phyloP scores from a whole-genome alignment of 805 yeast genomes.

The Candida wancherniae region DNA sequence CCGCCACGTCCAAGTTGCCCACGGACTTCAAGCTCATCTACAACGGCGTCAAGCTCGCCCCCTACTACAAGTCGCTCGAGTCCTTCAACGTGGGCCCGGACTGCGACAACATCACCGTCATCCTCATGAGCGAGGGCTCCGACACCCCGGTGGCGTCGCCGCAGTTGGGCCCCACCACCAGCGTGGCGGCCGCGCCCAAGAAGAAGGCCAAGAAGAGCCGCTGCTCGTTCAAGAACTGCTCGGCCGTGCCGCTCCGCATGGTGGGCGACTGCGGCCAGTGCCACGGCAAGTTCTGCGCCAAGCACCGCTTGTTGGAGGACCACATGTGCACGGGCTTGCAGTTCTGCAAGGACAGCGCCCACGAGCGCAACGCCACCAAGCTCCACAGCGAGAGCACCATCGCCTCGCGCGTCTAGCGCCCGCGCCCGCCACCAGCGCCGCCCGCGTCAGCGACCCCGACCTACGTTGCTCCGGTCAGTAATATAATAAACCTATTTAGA shows the following conservation, averaged over 20 bases:
- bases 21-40: slow-evolving; percentile 34
- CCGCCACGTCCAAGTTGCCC: slow-evolving; percentile 29
- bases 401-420: slow-evolving; percentile 24
- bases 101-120: slow-evolving; percentile 17
- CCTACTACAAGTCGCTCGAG: slow-evolving; percentile 21
- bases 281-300: slow-evolving; percentile 79
- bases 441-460: too few relatives aligned
- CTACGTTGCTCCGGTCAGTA: too few relatives aligned
- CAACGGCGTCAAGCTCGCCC: slow-evolving; percentile 37
- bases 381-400: slow-evolving; percentile 83
- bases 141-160: slow-evolving; percentile 21
- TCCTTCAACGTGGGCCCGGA: slow-evolving; percentile 17
- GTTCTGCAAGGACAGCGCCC: slow-evolving; percentile 75
- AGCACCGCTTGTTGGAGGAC: slow-evolving; percentile 81
- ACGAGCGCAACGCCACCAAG: slow-evolving; percentile 78
- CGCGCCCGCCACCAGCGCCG: too few relatives aligned
- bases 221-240: slow-evolving; percentile 56
- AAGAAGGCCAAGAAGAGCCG: slow-evolving; percentile 37
- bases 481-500: too few relatives aligned
- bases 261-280: slow-evolving; percentile 86
- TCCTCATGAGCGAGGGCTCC: slow-evolving; percentile 25
- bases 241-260: slow-evolving; percentile 57
- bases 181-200: slow-evolving; percentile 15
- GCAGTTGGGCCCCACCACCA: slow-evolving; percentile 16
- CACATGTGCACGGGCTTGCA: slow-evolving; percentile 77